These are phyloP conservation scores for Guyanaporus albipodus DNA, from an alignment of 768 basidiomycete genomes.

Conservation along the genomic window DNA sequence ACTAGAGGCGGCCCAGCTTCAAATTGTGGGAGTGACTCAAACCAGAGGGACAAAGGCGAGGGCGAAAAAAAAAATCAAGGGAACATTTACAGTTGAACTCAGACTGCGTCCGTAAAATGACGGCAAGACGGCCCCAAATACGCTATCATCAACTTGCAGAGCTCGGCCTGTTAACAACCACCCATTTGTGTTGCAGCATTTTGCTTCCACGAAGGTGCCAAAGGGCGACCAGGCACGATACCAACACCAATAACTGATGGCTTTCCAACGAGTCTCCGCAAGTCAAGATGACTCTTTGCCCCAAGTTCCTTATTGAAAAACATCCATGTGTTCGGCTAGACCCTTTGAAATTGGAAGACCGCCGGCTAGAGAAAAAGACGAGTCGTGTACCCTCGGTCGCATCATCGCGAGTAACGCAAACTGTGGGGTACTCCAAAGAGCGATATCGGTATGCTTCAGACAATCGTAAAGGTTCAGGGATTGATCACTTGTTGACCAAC, in stretches of 20 bases:
- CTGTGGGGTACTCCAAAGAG: background rate
- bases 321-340: background rate
- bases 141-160: constrained; percentile 11
- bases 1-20: no score
- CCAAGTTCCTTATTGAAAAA: background rate
- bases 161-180: constrained; percentile 9
- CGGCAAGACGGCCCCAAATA: constrained; percentile 25
- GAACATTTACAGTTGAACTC: constrained; percentile 18
- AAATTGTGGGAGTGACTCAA: no score
- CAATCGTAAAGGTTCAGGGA: background rate
- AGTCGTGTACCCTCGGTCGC: background rate
- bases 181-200: constrained; percentile 1
- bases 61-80: background rate
- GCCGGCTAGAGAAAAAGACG: background rate
- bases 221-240: background rate
- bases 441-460: background rate
- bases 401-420: background rate
- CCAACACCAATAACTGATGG: background rate
- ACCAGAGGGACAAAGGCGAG: background rate
- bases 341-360: constrained; percentile 12
- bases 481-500: background rate
- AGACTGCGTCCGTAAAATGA: constrained; percentile 14
- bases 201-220: constrained; percentile 11
- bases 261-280: background rate
- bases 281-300: constrained; percentile 2